These are phyloP conservation scores for Immersiella caudata DNA, from an alignment of 495 filamentous ascomycete species.

Conservation along the genomic window DNA sequence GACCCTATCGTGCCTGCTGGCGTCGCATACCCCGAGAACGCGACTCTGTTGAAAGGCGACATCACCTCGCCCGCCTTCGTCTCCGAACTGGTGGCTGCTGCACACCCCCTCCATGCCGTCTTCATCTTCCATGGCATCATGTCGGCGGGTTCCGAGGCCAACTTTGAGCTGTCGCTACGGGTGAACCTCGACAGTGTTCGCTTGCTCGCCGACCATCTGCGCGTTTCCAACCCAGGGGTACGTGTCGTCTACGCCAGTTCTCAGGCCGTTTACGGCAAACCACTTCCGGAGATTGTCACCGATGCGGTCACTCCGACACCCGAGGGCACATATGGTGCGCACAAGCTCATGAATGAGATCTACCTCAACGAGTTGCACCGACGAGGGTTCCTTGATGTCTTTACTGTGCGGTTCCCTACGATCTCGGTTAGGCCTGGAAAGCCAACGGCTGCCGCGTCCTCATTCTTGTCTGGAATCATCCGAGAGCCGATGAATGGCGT, in stretches of 20 bases:
- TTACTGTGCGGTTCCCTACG: conserved; percentile 71
- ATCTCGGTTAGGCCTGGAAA: conserved; percentile 74
- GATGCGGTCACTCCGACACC: conserved; percentile 64
- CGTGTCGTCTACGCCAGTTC: conserved; percentile 64
- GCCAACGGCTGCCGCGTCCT: conserved; percentile 74
- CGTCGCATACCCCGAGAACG: conserved; percentile 55
- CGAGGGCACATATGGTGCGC: conserved; percentile 71
- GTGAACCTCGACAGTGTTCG: conserved; percentile 78
- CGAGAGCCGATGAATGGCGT: conserved; percentile 58
- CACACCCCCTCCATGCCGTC: conserved; percentile 59
- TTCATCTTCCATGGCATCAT: conserved; percentile 88
- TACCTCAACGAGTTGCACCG: conserved; percentile 77
- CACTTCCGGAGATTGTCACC: conserved; percentile 36
- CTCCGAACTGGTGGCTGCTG: conserved; percentile 48
- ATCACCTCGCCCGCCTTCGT: conserved; percentile 58
- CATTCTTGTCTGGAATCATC: conserved; percentile 71
- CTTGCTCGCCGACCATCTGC: conserved; percentile 63
- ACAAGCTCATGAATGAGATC: conserved; percentile 77
- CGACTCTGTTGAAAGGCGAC: conserved; percentile 62
- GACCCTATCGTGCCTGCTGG: conserved; percentile 57
- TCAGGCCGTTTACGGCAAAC: conserved; percentile 47
- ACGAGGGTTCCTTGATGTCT: conserved; percentile 67
- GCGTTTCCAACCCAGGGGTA: conserved; percentile 59
- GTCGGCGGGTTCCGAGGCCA: conserved; percentile 73
- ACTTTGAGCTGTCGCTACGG: conserved; percentile 70